These are phyloP conservation scores for Blastobotrys serpentis DNA, from an alignment of 1,139 yeast genomes.

Conservation along the genomic window DNA sequence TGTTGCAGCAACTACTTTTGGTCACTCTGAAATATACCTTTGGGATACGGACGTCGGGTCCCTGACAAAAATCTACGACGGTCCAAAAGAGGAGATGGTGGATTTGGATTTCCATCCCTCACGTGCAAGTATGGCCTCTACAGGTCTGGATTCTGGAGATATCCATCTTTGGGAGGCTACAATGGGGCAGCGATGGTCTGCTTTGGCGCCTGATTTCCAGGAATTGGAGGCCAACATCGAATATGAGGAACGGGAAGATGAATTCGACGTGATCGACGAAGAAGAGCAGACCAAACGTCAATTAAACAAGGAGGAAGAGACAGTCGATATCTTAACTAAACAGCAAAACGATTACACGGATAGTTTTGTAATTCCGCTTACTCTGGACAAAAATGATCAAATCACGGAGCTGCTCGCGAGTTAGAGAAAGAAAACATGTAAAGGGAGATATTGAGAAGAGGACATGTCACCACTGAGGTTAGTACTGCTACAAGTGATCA, in stretches of 20 bases:
- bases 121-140: slow-evolving; percentile 76
- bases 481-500: too few species aligned
- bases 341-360: slow-evolving; percentile 10
- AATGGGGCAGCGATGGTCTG: slow-evolving; percentile 94
- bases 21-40: slow-evolving; percentile 82
- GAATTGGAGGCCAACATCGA: slow-evolving; percentile 91
- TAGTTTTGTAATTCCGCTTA: slow-evolving; percentile 35
- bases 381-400: slow-evolving; percentile 24
- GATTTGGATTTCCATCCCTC: slow-evolving; percentile 80
- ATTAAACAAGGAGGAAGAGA: slow-evolving; percentile 65
- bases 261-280: slow-evolving; percentile 79
- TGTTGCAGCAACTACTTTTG: slow-evolving; percentile 79
- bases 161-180: slow-evolving; percentile 81
- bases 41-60: slow-evolving; percentile 94
- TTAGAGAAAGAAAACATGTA: not conserved
- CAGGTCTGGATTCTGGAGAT: slow-evolving; percentile 83
- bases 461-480: too few species aligned
- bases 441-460: too few species aligned
- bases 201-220: slow-evolving; percentile 93
- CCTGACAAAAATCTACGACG: slow-evolving; percentile 82
- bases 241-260: slow-evolving; percentile 87
- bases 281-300: slow-evolving; percentile 58
- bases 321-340: slow-evolving; percentile 62
- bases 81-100: slow-evolving; percentile 80
- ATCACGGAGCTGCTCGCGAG: not conserved